Evolutionary conservation across 768 basidiomycete species (phyloP).

Genomic region (Terana coerulea): DNA sequence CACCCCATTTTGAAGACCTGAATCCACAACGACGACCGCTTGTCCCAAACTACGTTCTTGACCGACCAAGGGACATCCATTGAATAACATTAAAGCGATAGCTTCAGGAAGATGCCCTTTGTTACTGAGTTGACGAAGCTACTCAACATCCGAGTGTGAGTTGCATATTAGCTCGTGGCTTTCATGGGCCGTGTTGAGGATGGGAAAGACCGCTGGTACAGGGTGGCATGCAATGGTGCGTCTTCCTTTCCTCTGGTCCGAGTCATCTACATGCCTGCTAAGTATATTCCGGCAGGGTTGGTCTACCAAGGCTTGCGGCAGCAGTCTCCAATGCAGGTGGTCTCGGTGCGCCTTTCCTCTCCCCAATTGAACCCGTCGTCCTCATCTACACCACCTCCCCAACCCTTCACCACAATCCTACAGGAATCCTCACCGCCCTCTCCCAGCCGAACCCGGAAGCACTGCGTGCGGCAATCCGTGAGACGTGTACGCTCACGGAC

Average conservation of each 20-base stretch:
- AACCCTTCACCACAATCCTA: no score
- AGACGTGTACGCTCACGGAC: conserved; percentile 64
- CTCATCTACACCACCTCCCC: neutral
- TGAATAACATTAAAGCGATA: no score
- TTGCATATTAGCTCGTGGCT: conserved; percentile 23
- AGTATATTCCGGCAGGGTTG: conserved; percentile 63
- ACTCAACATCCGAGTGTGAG: conserved; percentile 62
- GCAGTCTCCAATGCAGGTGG: conserved; percentile 84
- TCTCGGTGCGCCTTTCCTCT: no score
- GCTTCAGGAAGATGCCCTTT: conserved; percentile 37
- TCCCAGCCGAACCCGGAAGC: conserved; percentile 84
- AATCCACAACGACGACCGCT: no score
- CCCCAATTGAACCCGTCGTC: no score
- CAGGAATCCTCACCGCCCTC: conserved; percentile 81
- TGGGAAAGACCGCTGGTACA: conserved; percentile 70
- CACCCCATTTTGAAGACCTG: no score
- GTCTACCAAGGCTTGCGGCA: conserved; percentile 66
- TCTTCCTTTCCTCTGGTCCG: neutral
- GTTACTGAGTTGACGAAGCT: conserved; percentile 59
- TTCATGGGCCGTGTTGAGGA: neutral
- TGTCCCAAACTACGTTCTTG: no score
- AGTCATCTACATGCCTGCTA: no score
- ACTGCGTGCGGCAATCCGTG: conserved; percentile 72
- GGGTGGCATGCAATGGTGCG: conserved; percentile 89
- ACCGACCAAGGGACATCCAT: no score